Conservation (phyloP, 2,329 filamentous ascomycete species). For the Diaporthe vexans region DNA sequence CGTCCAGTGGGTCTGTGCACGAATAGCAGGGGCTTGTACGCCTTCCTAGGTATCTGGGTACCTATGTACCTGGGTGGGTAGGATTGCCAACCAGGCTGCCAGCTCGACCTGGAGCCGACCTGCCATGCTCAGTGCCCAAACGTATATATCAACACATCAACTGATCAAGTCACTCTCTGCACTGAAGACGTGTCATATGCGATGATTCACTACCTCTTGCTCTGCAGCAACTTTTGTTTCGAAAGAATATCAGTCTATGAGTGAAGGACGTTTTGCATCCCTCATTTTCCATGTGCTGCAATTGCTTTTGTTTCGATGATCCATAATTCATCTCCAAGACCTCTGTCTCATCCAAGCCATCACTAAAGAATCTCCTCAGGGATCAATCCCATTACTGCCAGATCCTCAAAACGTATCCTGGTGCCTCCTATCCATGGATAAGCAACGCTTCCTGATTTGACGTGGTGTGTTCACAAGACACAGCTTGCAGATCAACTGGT, state of each 20-base stretch:
- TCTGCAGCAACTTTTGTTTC: neutral
- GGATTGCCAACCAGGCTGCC: too few species aligned
- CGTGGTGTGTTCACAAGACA: too few species aligned
- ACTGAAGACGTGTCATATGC: neutral
- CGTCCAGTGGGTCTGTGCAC: conserved; percentile 23
- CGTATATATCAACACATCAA: neutral
- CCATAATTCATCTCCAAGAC: neutral
- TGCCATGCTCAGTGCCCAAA: too few species aligned
- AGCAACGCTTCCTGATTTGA: too few species aligned
- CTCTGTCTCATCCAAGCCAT: neutral
- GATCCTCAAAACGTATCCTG: neutral
- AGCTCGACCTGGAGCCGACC: too few species aligned
- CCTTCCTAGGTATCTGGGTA: too few species aligned
- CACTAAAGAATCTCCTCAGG: neutral
- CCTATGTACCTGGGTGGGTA: too few species aligned
- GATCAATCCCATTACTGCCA: neutral
- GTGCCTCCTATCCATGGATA: neutral
- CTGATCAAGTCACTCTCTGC: neutral
- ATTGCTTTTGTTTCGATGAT: neutral
- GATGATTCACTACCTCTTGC: neutral
- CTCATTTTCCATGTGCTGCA: neutral
- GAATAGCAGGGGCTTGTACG: neutral
- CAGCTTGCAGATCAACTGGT: neutral
- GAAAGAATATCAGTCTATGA: neutral
- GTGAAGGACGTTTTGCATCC: neutral